Evolutionary conservation across 2,329 filamentous ascomycete genomes (phyloP).

Genomic region (Verticillium albo-atrum): DNA sequence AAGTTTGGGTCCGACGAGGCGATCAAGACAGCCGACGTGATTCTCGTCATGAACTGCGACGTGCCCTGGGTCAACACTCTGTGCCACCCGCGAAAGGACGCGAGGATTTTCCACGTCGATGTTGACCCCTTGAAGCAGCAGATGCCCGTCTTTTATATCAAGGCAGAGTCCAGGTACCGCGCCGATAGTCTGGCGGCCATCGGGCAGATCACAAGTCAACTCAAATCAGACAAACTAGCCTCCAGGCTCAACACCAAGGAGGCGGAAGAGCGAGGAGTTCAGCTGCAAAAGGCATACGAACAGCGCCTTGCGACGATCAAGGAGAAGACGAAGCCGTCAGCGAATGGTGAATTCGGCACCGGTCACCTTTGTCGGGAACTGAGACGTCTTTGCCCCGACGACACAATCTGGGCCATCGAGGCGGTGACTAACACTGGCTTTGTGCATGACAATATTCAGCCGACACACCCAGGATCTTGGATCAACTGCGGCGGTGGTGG

Average conservation of each 20-base stretch:
- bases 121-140: constrained; percentile 64
- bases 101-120: constrained; percentile 60
- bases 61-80: constrained; percentile 90
- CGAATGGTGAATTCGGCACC: constrained; percentile 47
- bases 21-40: constrained; percentile 75
- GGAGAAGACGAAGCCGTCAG: constrained; percentile 49
- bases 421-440: constrained; percentile 68
- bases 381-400: constrained; percentile 27
- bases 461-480: constrained; percentile 65
- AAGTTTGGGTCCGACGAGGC: constrained; percentile 69
- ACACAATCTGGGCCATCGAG: constrained; percentile 72
- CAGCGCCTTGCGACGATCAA: constrained; percentile 57
- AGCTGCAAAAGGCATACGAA: constrained; percentile 53
- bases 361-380: constrained; percentile 30
- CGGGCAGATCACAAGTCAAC: constrained; percentile 62
- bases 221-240: constrained; percentile 43
- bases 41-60: constrained; percentile 82
- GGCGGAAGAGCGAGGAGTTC: constrained; percentile 41
- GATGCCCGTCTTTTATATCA: constrained; percentile 71
- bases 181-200: constrained; percentile 63
- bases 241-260: constrained; percentile 30
- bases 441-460: constrained; percentile 67
- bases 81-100: constrained; percentile 47
- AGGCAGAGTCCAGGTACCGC: constrained; percentile 59
- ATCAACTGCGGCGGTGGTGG: constrained; percentile 80